Evolutionary conservation across 1,284 basidiomycete species (phyloP).

Genomic region (Ceratobasidium sp.): DNA sequence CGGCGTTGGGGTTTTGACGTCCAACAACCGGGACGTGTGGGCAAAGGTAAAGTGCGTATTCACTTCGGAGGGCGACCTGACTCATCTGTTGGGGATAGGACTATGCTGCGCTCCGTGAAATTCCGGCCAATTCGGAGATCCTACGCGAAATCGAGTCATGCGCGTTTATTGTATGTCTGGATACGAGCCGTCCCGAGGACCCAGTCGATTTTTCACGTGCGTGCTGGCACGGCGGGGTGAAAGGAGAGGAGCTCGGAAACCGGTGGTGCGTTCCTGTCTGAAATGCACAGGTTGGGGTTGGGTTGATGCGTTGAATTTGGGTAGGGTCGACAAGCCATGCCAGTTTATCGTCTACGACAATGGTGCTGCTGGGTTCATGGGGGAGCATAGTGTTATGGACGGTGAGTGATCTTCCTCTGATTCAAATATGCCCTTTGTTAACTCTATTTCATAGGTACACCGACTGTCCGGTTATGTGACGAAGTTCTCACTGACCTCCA

Average conservation of each 20-base stretch:
- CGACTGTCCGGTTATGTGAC: constrained; percentile 74
- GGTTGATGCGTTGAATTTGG: not conserved
- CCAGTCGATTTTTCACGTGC: constrained; percentile 70
- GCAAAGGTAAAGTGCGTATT: constrained; percentile 65
- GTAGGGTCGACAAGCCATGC: constrained; percentile 79
- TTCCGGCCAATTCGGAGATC: constrained; percentile 69
- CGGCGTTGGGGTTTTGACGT: constrained; percentile 79
- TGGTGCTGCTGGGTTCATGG: constrained; percentile 82
- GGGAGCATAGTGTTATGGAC: constrained; percentile 94
- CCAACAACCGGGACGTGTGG: constrained; percentile 85
- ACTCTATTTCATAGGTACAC: constrained; percentile 59
- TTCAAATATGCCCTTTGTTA: no score
- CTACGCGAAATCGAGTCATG: constrained; percentile 81
- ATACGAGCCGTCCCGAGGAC: constrained; percentile 66
- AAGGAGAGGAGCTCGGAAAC: constrained; percentile 62
- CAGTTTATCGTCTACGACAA: constrained; percentile 87
- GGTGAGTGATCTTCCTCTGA: constrained; percentile 52
- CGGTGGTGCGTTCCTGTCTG: constrained; percentile 60
- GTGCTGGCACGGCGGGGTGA: constrained; percentile 77
- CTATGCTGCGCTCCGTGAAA: constrained; percentile 64
- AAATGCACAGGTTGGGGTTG: not conserved
- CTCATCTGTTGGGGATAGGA: constrained; percentile 61
- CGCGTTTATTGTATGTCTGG: constrained; percentile 84
- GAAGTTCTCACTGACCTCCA: constrained; percentile 74
- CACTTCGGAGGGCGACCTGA: not conserved